These are phyloP conservation scores for Pneumocystis murina DNA, from an alignment of 1,139 yeast genomes.

Conservation along the genomic window DNA sequence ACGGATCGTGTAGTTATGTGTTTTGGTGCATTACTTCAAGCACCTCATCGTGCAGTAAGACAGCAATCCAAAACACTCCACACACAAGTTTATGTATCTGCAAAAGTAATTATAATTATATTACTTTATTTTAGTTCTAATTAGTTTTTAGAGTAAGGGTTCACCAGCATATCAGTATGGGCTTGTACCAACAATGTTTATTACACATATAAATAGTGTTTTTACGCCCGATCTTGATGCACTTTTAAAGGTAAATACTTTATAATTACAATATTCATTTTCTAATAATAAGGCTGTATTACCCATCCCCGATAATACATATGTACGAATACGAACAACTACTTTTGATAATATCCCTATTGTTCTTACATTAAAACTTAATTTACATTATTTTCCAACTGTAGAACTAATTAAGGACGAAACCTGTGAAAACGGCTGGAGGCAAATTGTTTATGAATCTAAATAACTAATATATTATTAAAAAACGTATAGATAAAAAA, in stretches of 20 bases:
- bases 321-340: slow-evolving; percentile 65
- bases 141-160: slow-evolving; percentile 38
- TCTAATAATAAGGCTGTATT: slow-evolving; percentile 31
- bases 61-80: slow-evolving; percentile 68
- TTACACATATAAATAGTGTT: slow-evolving; percentile 72
- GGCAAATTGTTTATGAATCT: background rate
- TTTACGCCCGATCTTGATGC: slow-evolving; percentile 55
- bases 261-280: background rate
- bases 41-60: slow-evolving; percentile 55
- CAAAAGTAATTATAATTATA: slow-evolving; percentile 19
- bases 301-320: slow-evolving; percentile 59
- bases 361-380: slow-evolving; percentile 74
- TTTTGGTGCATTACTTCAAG: slow-evolving; percentile 63
- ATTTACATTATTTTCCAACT: slow-evolving; percentile 84
- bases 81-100: slow-evolving; percentile 66
- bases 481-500: background rate
- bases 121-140: background rate
- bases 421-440: background rate
- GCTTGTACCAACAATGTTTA: slow-evolving; percentile 64
- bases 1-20: slow-evolving; percentile 60
- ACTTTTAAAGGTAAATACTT: slow-evolving; percentile 31
- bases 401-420: slow-evolving; percentile 34
- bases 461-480: background rate
- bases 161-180: slow-evolving; percentile 80
- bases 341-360: slow-evolving; percentile 75